phyloP scores from a whole-genome alignment of 2,329 filamentous ascomycete genomes.

The Chaetomium olivaceum region DNA sequence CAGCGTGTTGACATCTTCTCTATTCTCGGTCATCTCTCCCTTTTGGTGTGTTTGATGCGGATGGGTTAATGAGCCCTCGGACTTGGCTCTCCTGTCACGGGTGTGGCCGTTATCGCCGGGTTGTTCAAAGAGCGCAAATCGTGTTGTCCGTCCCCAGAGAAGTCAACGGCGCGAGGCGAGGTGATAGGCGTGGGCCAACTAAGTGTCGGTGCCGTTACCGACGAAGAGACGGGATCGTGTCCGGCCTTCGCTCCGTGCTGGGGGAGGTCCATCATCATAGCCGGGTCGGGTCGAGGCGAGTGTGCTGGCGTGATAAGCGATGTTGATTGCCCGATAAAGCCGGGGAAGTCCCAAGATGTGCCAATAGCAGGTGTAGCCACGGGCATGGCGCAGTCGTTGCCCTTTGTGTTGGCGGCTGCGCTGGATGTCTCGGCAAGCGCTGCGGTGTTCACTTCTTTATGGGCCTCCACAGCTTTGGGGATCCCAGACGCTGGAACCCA shows the following conservation, averaged over 20 bases:
- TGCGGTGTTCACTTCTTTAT: neutral
- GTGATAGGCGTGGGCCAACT: neutral
- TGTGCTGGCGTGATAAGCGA: neutral
- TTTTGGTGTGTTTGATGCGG: neutral
- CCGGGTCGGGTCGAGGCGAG: neutral
- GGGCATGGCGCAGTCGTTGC: neutral
- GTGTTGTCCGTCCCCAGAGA: neutral
- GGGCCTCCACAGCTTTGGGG: neutral
- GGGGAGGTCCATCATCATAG: neutral
- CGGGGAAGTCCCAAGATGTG: neutral
- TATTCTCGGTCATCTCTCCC: neutral
- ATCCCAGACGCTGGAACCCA: slow-evolving; percentile 23
- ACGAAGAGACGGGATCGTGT: neutral
- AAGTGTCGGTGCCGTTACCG: neutral
- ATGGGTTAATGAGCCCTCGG: neutral
- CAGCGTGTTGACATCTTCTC: neutral
- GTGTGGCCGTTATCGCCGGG: neutral
- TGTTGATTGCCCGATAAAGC: neutral
- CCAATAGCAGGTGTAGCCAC: too few species aligned
- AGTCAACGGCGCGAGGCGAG: neutral
- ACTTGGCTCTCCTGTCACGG: neutral
- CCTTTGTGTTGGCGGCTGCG: neutral
- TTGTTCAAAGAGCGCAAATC: neutral
- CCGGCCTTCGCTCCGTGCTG: neutral
- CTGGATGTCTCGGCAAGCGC: neutral